These are phyloP conservation scores for Phytopythium mirpurense DNA, from an alignment of 352 stramenopile genomes.

Conservation along the genomic window DNA sequence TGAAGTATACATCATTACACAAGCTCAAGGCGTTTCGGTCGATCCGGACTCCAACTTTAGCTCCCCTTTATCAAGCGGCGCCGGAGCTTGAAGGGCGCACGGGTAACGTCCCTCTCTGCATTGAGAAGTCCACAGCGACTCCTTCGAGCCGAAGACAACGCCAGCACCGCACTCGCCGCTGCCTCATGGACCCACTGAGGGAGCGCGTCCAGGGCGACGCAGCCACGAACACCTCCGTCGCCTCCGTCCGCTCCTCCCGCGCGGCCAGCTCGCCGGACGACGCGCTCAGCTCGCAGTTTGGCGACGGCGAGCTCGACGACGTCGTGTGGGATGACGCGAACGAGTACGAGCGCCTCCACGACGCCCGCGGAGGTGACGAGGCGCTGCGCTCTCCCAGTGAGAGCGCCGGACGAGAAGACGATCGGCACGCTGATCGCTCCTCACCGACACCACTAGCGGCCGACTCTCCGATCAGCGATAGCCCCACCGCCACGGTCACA, in stretches of 20 bases:
- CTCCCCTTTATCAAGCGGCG: too few species aligned
- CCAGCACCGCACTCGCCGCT: too few species aligned
- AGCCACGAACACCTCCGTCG: too few species aligned
- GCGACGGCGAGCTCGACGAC: constrained; percentile 5
- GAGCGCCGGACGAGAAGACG: not conserved
- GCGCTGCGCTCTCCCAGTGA: not conserved
- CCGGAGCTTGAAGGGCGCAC: too few species aligned
- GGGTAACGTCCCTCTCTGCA: too few species aligned
- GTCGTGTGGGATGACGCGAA: constrained; percentile 6
- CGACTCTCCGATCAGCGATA: not conserved
- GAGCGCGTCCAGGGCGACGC: not conserved
- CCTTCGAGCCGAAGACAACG: too few species aligned
- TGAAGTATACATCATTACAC: too few species aligned
- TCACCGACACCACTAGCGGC: too few species aligned
- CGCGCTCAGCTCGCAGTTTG: not conserved
- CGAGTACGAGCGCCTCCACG: constrained; percentile 5
- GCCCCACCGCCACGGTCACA: not conserved
- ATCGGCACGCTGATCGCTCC: too few species aligned
- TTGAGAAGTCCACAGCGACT: too few species aligned
- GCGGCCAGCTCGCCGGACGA: not conserved
- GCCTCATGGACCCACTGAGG: not conserved
- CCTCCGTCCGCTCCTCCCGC: too few species aligned
- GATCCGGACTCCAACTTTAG: too few species aligned
- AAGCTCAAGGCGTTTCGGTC: not conserved
- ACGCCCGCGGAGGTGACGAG: not conserved